Evolutionary conservation across 352 stramenopile genomes (phyloP), one percentile per base, ranked within the genome.

Genomic region (Pythium angustatum): DNA sequence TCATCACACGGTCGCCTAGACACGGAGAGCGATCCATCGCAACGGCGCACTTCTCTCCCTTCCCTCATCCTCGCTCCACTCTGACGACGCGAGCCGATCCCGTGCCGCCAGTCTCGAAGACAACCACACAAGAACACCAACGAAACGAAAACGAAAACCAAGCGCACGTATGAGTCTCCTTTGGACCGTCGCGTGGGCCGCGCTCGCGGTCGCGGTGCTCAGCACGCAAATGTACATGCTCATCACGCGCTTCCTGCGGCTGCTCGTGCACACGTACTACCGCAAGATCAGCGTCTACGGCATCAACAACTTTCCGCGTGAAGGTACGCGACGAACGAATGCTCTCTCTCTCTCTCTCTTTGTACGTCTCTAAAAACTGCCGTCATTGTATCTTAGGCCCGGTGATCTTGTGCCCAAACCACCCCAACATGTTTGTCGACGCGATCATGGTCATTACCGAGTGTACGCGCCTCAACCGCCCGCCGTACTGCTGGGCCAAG

Each of bases 341-440:
- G 41, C 15, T 17, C 19, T 49, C 33, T 38, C 33, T 38, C 7
- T 38, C 7, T 12, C 19, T 59, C 5, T 21, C 24, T 53, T 4
- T 10, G 6, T 47, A 34, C 27, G 10, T 11, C 14, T 38, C 17
- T 38, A 49, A 21, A 26, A 11, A 33, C 3, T 21, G 31, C 31
- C 31, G 7, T 38, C 31, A 10, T 43, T 17, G 11, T 17, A 38
- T 38, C 12, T 38, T 38, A 79, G 82, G 83, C 7, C 83, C 83
- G 3, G 83, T 93, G 52, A 90, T 93, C 38, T 51, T 93, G 54
- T 93, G 81, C 22, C 80, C 83, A 10, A 93, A 93, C 68, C 83
- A 93, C 60, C 83, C 83, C 5, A 93, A 93, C 62, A 93, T 93
- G 83, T 77, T 93, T 33, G 81, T 93, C 21, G 83, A 93, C 58